Percentiles rank a stretch among this genome's conserved stretches.
Evolutionary conservation across 176 grass and related monocot species (phyloP).

Genomic region (Juncus inflexus): DNA sequence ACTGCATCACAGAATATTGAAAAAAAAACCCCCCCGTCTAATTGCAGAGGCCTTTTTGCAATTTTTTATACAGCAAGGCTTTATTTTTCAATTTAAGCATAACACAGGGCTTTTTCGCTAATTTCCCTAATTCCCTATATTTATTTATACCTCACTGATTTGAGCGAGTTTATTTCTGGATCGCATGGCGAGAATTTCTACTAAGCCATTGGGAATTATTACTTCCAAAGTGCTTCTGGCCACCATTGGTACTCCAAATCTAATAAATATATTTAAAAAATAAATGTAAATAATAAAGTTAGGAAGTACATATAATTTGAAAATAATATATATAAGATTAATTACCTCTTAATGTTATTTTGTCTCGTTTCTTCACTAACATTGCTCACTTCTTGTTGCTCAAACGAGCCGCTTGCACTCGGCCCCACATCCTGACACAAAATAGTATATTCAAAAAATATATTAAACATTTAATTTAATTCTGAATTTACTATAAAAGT

Average conservation of each 20-base stretch:
- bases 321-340: neutral
- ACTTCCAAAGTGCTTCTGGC: slow-evolving; percentile 93
- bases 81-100: too few species aligned
- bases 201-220: slow-evolving; percentile 64
- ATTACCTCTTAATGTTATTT: slow-evolving; percentile 61
- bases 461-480: neutral
- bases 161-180: slow-evolving; percentile 94
- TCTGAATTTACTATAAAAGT: slow-evolving; percentile 18
- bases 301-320: too few species aligned
- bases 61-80: too few species aligned
- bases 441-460: slow-evolving; percentile 1
- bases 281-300: neutral
- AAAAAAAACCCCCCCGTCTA: neutral
- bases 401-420: slow-evolving; percentile 77
- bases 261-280: slow-evolving; percentile 28
- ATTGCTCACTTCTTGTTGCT: slow-evolving; percentile 77
- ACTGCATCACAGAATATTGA: neutral
- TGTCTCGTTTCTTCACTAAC: slow-evolving; percentile 77
- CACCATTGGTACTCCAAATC: slow-evolving; percentile 71
- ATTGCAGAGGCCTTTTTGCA: too few species aligned
- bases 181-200: slow-evolving; percentile 82
- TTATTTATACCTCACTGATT: slow-evolving; percentile 68
- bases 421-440: slow-evolving; percentile 68
- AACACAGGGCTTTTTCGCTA: too few species aligned
- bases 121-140: neutral